Percentiles rank a stretch among this genome's conserved stretches.
Conservation (phyloP, 495 filamentous ascomycete species). For the Chaetomium tenue region DNA sequence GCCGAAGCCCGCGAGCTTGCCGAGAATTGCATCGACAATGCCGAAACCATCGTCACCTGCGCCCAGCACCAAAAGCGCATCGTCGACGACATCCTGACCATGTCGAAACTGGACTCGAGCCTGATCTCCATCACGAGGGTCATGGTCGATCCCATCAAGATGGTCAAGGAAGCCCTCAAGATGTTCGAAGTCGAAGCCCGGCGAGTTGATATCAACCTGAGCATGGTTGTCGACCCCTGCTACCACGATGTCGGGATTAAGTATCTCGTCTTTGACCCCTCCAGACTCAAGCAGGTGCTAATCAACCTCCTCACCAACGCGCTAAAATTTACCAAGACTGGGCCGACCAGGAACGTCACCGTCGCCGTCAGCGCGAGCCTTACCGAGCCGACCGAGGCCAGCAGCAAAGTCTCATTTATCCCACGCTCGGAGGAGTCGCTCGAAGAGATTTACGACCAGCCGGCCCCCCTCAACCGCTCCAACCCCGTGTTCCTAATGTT, state of each 20-base stretch:
- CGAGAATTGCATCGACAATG: conserved; percentile 59
- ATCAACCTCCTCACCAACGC: conserved; percentile 72
- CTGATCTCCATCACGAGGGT: conserved; percentile 67
- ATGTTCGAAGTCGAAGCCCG: conserved; percentile 72
- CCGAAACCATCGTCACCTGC: conserved; percentile 73
- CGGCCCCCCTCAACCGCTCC: conserved; percentile 14
- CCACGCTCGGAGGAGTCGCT: conserved; percentile 29
- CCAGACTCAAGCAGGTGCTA: conserved; percentile 67
- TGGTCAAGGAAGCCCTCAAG: conserved; percentile 61
- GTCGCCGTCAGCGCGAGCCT: conserved; percentile 36
- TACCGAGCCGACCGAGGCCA: conserved; percentile 33
- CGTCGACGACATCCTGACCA: conserved; percentile 73
- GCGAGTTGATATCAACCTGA: conserved; percentile 62
- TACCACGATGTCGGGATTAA: conserved; percentile 55
- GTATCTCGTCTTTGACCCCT: conserved; percentile 70
- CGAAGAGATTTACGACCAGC: conserved; percentile 23
- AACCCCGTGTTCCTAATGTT: conserved; percentile 61
- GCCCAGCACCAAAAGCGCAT: conserved; percentile 77
- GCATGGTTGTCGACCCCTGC: conserved; percentile 58
- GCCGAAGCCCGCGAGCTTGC: conserved; percentile 42
- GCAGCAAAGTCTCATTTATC: conserved; percentile 39
- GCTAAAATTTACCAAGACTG: conserved; percentile 70
- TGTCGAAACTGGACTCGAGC: conserved; percentile 75
- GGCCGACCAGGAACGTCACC: conserved; percentile 37
- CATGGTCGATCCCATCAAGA: conserved; percentile 60